Evolutionary conservation across 1,284 basidiomycete species (phyloP).

Genomic region (Cryptococcus deneoformans): DNA sequence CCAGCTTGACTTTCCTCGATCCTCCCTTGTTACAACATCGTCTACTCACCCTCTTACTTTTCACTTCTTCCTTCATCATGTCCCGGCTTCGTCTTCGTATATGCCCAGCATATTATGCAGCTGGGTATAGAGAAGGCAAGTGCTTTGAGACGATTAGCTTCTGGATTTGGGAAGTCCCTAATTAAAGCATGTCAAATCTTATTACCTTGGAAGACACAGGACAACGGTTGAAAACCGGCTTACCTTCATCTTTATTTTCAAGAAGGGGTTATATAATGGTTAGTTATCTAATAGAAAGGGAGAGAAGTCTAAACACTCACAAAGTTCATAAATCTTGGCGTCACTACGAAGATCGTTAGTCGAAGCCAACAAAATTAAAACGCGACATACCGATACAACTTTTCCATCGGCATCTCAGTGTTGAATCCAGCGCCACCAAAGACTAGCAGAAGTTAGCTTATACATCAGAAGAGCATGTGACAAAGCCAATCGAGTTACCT

Average conservation of each 20-base stretch:
- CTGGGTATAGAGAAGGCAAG: constrained; percentile 43
- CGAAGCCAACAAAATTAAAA: not conserved
- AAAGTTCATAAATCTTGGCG: constrained; percentile 53
- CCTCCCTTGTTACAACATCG: too few relatives aligned
- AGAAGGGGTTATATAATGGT: not conserved
- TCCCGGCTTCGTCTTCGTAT: too few relatives aligned
- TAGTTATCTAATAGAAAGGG: not conserved
- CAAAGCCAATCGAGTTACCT: constrained; percentile 15
- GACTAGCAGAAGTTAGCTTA: constrained; percentile 15
- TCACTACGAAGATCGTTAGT: constrained; percentile 27
- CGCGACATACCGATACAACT: constrained; percentile 51
- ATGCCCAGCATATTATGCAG: not conserved
- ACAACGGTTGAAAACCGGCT: not conserved
- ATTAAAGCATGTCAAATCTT: not conserved
- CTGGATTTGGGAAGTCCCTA: constrained; percentile 51
- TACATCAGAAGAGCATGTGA: not conserved
- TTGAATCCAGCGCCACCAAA: constrained; percentile 56
- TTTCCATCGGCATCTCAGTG: constrained; percentile 57
- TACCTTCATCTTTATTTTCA: constrained; percentile 36
- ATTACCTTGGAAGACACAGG: not conserved
- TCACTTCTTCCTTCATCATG: too few relatives aligned
- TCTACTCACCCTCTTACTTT: too few relatives aligned
- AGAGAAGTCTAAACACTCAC: constrained; percentile 27
- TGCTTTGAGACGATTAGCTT: constrained; percentile 49
- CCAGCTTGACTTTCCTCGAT: too few relatives aligned